phyloP scores from a whole-genome alignment of 768 basidiomycete genomes.

The Crepidotus variabilis region DNA sequence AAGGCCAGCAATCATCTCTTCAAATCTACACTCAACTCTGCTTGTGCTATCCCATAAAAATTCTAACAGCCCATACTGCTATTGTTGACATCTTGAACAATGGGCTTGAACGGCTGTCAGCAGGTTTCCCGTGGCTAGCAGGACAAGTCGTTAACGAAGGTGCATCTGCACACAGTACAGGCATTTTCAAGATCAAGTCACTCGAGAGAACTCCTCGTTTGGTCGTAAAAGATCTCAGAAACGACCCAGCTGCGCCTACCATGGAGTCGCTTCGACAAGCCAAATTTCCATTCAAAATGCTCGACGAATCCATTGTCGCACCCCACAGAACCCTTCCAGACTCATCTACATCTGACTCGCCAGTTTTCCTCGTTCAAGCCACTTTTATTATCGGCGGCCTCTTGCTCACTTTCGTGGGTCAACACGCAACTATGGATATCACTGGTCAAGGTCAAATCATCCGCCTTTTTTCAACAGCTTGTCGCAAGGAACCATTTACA shows the following conservation, averaged over 20 bases:
- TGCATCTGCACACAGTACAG: slow-evolving; percentile 9
- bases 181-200: slow-evolving; percentile 16
- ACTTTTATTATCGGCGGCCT: slow-evolving; percentile 21
- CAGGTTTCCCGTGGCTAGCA: slow-evolving; percentile 23
- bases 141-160: slow-evolving; percentile 21
- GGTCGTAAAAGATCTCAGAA: slow-evolving; percentile 19
- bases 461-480: slow-evolving; percentile 20
- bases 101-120: slow-evolving; percentile 20
- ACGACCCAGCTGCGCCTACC: slow-evolving; percentile 14
- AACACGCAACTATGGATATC: slow-evolving; percentile 25
- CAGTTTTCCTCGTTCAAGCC: slow-evolving; percentile 24
- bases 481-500: slow-evolving; percentile 17
- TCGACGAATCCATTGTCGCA: slow-evolving; percentile 20
- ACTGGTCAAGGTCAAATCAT: slow-evolving; percentile 21
- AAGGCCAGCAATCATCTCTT: no score
- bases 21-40: slow-evolving; percentile 21
- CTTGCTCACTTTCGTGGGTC: slow-evolving; percentile 21
- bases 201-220: slow-evolving; percentile 13
- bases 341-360: slow-evolving; percentile 3
- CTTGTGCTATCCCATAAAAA: slow-evolving; percentile 16
- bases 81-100: slow-evolving; percentile 15
- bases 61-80: slow-evolving; percentile 3
- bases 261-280: slow-evolving; percentile 19
- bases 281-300: slow-evolving; percentile 21
- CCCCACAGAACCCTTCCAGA: slow-evolving; percentile 19